Evolutionary conservation across 345 rosid genomes (phyloP).

Genomic region (Garcia nutans): DNA sequence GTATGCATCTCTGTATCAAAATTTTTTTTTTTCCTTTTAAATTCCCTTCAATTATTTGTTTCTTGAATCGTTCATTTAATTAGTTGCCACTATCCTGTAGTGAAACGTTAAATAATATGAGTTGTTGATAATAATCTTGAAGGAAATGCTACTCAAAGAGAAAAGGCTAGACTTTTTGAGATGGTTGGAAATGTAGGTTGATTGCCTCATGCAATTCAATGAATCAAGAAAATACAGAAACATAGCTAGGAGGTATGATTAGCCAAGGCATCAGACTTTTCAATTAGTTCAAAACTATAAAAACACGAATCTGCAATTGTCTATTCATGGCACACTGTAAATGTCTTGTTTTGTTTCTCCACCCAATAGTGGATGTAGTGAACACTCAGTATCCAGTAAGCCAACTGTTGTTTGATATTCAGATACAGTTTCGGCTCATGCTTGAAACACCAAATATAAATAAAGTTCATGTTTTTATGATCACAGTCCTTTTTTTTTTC

Average conservation of each 20-base stretch:
- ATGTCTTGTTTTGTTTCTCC: neutral
- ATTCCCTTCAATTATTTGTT: neutral
- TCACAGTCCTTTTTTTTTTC: neutral
- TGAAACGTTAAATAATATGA: neutral
- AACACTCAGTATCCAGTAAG: neutral
- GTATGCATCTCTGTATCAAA: slow-evolving; percentile 34
- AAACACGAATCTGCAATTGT: neutral
- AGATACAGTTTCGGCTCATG: slow-evolving; percentile 1
- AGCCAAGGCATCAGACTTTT: neutral
- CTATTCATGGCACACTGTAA: neutral
- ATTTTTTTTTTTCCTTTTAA: neutral
- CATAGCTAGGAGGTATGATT: neutral
- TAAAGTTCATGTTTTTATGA: neutral
- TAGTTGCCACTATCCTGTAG: neutral
- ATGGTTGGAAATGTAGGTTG: neutral
- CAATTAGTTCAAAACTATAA: neutral
- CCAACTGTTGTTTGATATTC: neutral
- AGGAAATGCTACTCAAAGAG: neutral
- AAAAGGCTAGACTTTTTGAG: neutral
- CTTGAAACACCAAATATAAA: neutral
- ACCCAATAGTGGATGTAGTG: neutral
- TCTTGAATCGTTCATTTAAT: neutral
- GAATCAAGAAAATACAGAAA: neutral
- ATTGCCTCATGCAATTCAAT: neutral
- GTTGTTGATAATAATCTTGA: neutral